Evolutionary conservation across 179 eudicot genomes (phyloP), one percentile per base, ranked within the genome.

Genomic region (Silene noctiflora): DNA sequence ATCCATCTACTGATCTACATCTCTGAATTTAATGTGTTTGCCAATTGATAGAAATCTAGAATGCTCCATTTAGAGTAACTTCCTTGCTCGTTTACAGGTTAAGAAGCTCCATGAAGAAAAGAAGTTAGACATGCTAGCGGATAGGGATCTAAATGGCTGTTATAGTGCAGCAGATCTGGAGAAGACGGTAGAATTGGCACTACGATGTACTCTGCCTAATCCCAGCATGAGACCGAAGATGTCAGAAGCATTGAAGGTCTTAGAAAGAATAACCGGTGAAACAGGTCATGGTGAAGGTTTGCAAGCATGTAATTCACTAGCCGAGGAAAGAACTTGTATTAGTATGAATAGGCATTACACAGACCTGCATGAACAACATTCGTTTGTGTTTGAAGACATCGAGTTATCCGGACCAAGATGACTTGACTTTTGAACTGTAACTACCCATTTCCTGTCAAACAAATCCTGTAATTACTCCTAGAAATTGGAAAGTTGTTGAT

Each of bases 371-470:
- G 92, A 83, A 12, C 93, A 89, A 58, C 87, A 87, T 58, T 94
- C 98, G 13, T 90, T 94, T 80, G 83, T 81, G 4, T 72, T 94
- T 16, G 98, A 94, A 82, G 84, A 94, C 11, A 90, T 94, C 31
- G 97, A 94, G 84, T 87, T 94, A 60, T 94, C 98, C 13, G 98
- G 98, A 25, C 98, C 98, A 14, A 79, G 98, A 71, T 92, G 81
- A 85, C 46, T 55, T n/a, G 16, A 35, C 19, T 51, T 71, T 53
- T 22, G 77, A 14, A 69, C 72, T 19, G 72, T 14, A 16, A 48
- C 5, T 53, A 68, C 22, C 39, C 35, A 5, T 10, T 25, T 20
- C 5, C 69, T 10, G 61, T 19, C 64, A 4, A 21, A 58, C 4
- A 60, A 58, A 35, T 65, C 67, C 13, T 76, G 80, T 80, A 76